Percentiles rank a stretch among this genome's conserved stretches.
phyloP scores from a whole-genome alignment of 257 asterid species.

The Nicotiana benthamiana region DNA sequence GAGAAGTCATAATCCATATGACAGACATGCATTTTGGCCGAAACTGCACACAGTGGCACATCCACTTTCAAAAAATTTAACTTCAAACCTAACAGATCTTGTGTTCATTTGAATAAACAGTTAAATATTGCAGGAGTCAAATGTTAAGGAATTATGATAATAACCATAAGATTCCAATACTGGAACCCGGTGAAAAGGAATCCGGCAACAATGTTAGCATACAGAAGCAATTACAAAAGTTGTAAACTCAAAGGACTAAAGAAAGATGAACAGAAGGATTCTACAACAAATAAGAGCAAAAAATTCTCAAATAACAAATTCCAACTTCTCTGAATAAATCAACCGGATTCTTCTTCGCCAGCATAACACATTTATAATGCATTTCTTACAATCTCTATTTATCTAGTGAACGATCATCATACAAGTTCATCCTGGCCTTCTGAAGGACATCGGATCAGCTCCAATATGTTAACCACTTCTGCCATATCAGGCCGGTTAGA shows the following conservation, averaged over 20 bases:
- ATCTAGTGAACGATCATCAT: no score
- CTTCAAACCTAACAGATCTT: not conserved
- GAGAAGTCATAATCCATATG: not conserved
- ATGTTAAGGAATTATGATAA: not conserved
- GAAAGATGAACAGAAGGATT: no score
- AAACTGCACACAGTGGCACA: not conserved
- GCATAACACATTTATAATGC: constrained; percentile 6
- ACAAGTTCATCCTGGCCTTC: constrained; percentile 57
- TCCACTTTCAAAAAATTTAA: not conserved
- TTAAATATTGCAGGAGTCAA: not conserved
- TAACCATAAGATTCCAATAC: not conserved
- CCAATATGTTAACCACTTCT: constrained; percentile 78
- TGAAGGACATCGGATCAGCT: constrained; percentile 64
- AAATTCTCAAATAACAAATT: no score
- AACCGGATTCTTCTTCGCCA: constrained; percentile 57
- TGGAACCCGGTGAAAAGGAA: constrained; percentile 39
- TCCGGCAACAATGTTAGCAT: constrained; percentile 21
- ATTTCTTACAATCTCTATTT: constrained; percentile 11
- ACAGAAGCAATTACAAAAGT: constrained; percentile 27
- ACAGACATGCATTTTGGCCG: not conserved
- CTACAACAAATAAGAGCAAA: no score
- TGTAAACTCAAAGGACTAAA: constrained; percentile 15
- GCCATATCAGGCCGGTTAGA: constrained; percentile 87
- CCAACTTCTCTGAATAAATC: constrained; percentile 21
- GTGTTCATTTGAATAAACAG: not conserved